Conservation (phyloP, 2,329 filamentous ascomycete species). For the Cladosporium sp. region DNA sequence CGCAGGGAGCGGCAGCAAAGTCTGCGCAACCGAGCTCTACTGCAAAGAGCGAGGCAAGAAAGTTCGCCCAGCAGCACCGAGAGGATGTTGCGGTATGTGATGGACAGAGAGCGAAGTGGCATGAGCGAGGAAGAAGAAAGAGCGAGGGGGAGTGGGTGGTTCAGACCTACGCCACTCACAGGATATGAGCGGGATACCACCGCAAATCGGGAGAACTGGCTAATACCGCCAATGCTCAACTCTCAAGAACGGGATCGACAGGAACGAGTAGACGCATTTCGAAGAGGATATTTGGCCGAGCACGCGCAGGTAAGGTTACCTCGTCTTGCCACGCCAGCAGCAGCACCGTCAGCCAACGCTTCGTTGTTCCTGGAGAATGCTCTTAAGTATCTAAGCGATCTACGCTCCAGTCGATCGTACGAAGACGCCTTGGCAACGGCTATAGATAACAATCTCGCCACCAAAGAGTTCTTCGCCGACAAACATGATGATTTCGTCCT, state of each 20-base stretch:
- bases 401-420: slow-evolving; percentile 55
- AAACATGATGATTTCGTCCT: slow-evolving; percentile 60
- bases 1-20: slow-evolving; percentile 33
- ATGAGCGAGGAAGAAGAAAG: slow-evolving; percentile 37
- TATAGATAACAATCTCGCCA: slow-evolving; percentile 54
- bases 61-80: slow-evolving; percentile 36
- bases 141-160: slow-evolving; percentile 37
- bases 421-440: slow-evolving; percentile 57
- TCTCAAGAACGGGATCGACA: slow-evolving; percentile 23
- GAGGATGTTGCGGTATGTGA: slow-evolving; percentile 42
- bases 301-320: slow-evolving; percentile 33
- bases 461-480: slow-evolving; percentile 54
- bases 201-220: slow-evolving; percentile 25
- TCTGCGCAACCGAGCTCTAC: slow-evolving; percentile 33
- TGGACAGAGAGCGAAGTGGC: slow-evolving; percentile 40
- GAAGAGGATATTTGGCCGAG: slow-evolving; percentile 37
- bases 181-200: neutral
- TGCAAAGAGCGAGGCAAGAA: slow-evolving; percentile 36
- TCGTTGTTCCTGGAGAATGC: slow-evolving; percentile 52
- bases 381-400: slow-evolving; percentile 61
- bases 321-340: slow-evolving; percentile 30
- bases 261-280: slow-evolving; percentile 36
- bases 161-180: slow-evolving; percentile 26
- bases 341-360: neutral
- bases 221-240: slow-evolving; percentile 24